A percentile compares a stretch with the other conserved stretches of the same genome.
Conservation (phyloP, 2,329 filamentous ascomycete species). For the Colletotrichum shisoi region DNA sequence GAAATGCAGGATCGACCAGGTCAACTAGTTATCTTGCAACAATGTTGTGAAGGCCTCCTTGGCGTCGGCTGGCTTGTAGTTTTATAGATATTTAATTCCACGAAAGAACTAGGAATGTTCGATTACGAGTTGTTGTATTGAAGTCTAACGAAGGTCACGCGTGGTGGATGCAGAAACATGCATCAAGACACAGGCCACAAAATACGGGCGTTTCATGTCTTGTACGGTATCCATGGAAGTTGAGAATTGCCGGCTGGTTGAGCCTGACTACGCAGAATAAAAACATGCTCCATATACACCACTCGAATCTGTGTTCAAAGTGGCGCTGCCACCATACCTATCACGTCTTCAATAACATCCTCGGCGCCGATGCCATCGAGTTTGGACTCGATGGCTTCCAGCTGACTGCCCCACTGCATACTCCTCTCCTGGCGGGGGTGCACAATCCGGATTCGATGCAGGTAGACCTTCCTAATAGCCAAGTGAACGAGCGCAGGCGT, state of each 20-base stretch:
- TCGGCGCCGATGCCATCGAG: slow-evolving; percentile 69
- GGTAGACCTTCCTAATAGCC: slow-evolving; percentile 85
- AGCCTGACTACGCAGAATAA: slow-evolving; percentile 22
- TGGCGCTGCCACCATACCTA: slow-evolving; percentile 65
- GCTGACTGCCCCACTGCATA: slow-evolving; percentile 89
- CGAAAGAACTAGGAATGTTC: slow-evolving; percentile 38
- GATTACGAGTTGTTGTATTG: slow-evolving; percentile 31
- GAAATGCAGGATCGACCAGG: slow-evolving; percentile 84
- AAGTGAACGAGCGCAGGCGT: slow-evolving; percentile 84
- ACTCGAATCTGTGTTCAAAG: slow-evolving; percentile 45
- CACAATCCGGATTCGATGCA: slow-evolving; percentile 80
- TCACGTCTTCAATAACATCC: slow-evolving; percentile 70
- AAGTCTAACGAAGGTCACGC: slow-evolving; percentile 26
- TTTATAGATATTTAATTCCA: slow-evolving; percentile 41
- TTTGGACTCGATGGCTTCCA: slow-evolving; percentile 71
- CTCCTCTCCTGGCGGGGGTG: slow-evolving; percentile 78
- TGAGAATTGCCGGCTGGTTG: slow-evolving; percentile 23
- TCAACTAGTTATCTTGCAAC: slow-evolving; percentile 53
- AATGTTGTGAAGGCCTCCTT: slow-evolving; percentile 18
- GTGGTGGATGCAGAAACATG: slow-evolving; percentile 24
- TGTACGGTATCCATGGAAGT: slow-evolving; percentile 26
- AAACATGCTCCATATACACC: slow-evolving; percentile 18
- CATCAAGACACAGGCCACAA: slow-evolving; percentile 31
- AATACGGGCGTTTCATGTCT: slow-evolving; percentile 34
- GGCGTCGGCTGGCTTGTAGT: slow-evolving; percentile 33